Evolutionary conservation across 2,329 filamentous ascomycete species (phyloP).

Genomic region (Pezicula radicicola): DNA sequence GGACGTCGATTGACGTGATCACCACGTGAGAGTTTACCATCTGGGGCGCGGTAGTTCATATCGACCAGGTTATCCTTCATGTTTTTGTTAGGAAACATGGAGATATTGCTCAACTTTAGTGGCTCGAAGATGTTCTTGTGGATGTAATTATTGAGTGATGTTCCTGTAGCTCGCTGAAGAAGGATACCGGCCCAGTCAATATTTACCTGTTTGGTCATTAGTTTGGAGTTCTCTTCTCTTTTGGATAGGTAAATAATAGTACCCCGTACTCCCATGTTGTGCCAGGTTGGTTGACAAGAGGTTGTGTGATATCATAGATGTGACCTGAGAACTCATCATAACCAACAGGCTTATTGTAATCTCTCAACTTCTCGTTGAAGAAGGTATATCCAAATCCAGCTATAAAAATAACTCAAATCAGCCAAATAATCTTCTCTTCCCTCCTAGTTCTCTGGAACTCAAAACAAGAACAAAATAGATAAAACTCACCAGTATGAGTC

Average conservation of each 20-base stretch:
- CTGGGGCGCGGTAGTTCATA: conserved; percentile 48
- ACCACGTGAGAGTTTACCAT: conserved; percentile 30
- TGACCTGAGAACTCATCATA: conserved; percentile 21
- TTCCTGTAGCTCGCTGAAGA: conserved; percentile 40
- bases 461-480: neutral
- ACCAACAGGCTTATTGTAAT: conserved; percentile 39
- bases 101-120: conserved; percentile 21
- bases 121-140: conserved; percentile 43
- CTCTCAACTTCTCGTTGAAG: conserved; percentile 47
- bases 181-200: conserved; percentile 52
- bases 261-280: conserved; percentile 60
- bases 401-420: conserved; percentile 33
- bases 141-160: conserved; percentile 45
- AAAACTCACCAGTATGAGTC: conserved; percentile 36
- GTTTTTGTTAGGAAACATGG: conserved; percentile 30
- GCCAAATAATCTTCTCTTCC: conserved; percentile 30
- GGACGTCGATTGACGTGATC: conserved; percentile 14
- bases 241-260: conserved; percentile 20
- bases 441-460: conserved; percentile 45
- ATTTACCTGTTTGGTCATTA: conserved; percentile 32
- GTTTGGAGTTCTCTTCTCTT: too few species aligned
- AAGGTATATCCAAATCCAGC: conserved; percentile 41
- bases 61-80: conserved; percentile 54
- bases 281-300: conserved; percentile 59
- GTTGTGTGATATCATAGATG: conserved; percentile 14